Conservation (phyloP, 2,329 filamentous ascomycete genomes). For the Calonectria montana region DNA sequence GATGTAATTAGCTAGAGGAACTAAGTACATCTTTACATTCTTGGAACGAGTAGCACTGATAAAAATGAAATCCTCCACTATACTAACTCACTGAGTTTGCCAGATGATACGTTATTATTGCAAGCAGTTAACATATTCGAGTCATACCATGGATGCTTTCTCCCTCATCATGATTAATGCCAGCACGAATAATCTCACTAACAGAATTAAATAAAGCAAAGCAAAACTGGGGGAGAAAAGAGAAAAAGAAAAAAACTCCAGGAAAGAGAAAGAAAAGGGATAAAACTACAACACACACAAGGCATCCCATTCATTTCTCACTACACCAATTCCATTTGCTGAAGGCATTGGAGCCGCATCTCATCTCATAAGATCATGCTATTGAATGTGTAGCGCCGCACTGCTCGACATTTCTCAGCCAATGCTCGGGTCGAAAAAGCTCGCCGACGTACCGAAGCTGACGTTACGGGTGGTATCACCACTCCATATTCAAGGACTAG, state of each 20-base stretch:
- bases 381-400: neutral
- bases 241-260: neutral
- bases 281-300: neutral
- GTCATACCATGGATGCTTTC: neutral
- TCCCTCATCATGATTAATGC: neutral
- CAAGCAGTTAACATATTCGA: neutral
- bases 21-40: neutral
- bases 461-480: neutral
- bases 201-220: neutral
- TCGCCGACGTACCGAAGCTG: slow-evolving; percentile 21
- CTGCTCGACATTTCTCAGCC: neutral
- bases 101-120: too few species aligned
- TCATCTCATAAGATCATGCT: neutral
- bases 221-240: neutral
- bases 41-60: neutral
- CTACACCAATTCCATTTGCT: neutral
- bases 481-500: slow-evolving; percentile 11
- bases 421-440: neutral
- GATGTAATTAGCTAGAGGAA: neutral
- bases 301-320: neutral
- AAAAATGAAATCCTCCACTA: neutral
- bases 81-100: neutral
- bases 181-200: neutral
- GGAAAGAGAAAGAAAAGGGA: neutral
- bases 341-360: neutral